Evolutionary conservation across 208 protist species (phyloP).

Genomic region (Trypanosoma grayi): DNA sequence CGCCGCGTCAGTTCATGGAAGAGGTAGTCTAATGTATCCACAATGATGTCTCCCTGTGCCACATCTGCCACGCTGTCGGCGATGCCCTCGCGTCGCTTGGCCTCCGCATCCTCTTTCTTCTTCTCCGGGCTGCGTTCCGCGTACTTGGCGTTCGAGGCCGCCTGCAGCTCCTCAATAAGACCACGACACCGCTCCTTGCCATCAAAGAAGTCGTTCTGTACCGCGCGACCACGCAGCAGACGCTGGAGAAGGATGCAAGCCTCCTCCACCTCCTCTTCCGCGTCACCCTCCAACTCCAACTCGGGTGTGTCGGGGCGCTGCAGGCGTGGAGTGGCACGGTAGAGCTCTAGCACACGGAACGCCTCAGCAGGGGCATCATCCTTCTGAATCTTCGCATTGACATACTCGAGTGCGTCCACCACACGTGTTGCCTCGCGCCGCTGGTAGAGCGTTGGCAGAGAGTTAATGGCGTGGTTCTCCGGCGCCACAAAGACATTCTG

Average conservation of each 20-base stretch:
- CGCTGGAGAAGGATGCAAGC: slow-evolving; percentile 87
- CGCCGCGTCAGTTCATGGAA: slow-evolving; percentile 81
- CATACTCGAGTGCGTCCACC: slow-evolving; percentile 78
- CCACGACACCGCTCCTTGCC: slow-evolving; percentile 91
- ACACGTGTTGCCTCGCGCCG: slow-evolving; percentile 79
- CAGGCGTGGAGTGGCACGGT: slow-evolving; percentile 85
- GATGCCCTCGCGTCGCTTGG: slow-evolving; percentile 45
- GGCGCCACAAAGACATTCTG: slow-evolving; percentile 53
- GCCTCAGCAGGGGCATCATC: slow-evolving; percentile 21
- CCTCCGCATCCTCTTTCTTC: slow-evolving; percentile 38
- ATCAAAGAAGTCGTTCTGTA: slow-evolving; percentile 94
- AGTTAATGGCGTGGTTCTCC: slow-evolving; percentile 62
- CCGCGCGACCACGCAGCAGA: slow-evolving; percentile 87
- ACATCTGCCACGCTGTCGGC: slow-evolving; percentile 50
- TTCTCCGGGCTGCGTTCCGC: slow-evolving; percentile 41
- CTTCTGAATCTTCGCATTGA: slow-evolving; percentile 59
- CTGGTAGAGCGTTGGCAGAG: slow-evolving; percentile 76
- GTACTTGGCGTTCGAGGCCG: slow-evolving; percentile 83
- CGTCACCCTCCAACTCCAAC: slow-evolving; percentile 82
- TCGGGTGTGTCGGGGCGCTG: slow-evolving; percentile 89
- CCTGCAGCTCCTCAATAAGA: slow-evolving; percentile 92
- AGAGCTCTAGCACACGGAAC: slow-evolving; percentile 70
- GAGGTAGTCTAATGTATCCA: slow-evolving; percentile 84
- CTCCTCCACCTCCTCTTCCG: slow-evolving; percentile 80
- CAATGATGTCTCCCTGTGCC: slow-evolving; percentile 77